Base-by-base conservation (phyloP, 2,329 filamentous ascomycete genomes). In the Talaromyces pinophilus region DNA sequence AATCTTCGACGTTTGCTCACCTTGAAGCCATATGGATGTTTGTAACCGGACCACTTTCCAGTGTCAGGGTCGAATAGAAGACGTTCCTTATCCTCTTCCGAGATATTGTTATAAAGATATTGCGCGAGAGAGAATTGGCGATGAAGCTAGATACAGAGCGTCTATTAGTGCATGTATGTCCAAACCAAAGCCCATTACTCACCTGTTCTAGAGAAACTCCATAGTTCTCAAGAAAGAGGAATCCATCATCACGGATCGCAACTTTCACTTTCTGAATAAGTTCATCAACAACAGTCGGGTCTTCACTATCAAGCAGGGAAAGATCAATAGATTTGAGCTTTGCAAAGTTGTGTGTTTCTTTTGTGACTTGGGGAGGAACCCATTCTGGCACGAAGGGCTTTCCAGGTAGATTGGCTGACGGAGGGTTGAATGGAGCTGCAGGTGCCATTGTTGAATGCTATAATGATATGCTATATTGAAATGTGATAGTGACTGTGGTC, bases 61-160 rank as follows among this genome's bases (percentile, higher is more conserved):
- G 75, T 82, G 3, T 82, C 79, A 0, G 83, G 83, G 68, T 80
- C 72, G 69, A 82, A 84, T 0, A 84, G 77, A 17, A 85, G 78
- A 1, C 78, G 77, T 64, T 82, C 70, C 70, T 83, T 84, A 69
- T 85, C 83, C 64, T 82, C 80, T 6, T 83, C 80, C 15, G 75
- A 81, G 28, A 84, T 84, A 67, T 84, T 83, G 44, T 78, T 69
- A 72, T 84, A 83, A 40, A 84, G 69, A 62, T 84, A 85, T 61
- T 85, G 83, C 5, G 83, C 82, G 10, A 85, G 72, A 17, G 77
- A 75, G 62, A 85, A 85, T 67, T 85, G 83, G 25, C 83, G 81
- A 70, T 84, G 82, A 13, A 84, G 77, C 75, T 61, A 28, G 19
- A 48, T 5, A 17, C 4, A 48, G 4, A 19, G 25, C 30, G 30